Evolutionary conservation across 2,329 filamentous ascomycete species (phyloP), one percentile per base, ranked within the genome.

Genomic region (Emericellopsis cladophorae): DNA sequence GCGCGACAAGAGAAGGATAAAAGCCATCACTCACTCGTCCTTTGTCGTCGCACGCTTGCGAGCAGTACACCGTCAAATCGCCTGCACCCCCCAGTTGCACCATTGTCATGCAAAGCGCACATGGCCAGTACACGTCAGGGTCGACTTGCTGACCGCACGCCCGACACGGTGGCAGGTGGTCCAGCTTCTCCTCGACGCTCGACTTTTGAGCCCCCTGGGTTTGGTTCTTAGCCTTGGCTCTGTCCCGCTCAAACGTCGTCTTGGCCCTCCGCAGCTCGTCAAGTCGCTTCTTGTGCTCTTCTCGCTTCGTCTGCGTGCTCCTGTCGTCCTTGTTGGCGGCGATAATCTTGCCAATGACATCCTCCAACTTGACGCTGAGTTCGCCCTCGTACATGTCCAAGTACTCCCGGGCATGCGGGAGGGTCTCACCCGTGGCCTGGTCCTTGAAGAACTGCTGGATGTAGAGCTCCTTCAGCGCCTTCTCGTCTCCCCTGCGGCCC

Each of bases 211-310:
- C 51, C 42, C 51, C 49, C 32, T 53, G 54, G 34, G 49, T 53
- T 39, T 49, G 59, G 49, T 51, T 53, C 55, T 60, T 63, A 53
- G 49, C 58, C 52, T 55, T 57, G 46, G 49, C 55, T 51, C 52
- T 62, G 49, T 60, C 60, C 48, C 64, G 67, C 49, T 70, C 67
- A 56, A 68, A 66, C 8, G 67, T 67, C 43, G 60, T 65, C 49
- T 64, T 68, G 23, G 68, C 69, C 42, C 68, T 57, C 15, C 59
- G 60, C 4, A 72, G 57, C 48, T 71, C 68, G 42, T 68, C 64
- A 3, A 72, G 52, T 9, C 66, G 61, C 40, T 48, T 50, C 41
- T 48, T 48, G 43, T 65, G 60, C 24, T 52, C 57, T 34, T 65
- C 59, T 11, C 66, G 60, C 34, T 62, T 57, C 2, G 55, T 54